A percentile compares a stretch with the other conserved stretches of the same genome.
Conservation (phyloP, 177 flowering plant genomes). For the Telopea speciosissima region DNA sequence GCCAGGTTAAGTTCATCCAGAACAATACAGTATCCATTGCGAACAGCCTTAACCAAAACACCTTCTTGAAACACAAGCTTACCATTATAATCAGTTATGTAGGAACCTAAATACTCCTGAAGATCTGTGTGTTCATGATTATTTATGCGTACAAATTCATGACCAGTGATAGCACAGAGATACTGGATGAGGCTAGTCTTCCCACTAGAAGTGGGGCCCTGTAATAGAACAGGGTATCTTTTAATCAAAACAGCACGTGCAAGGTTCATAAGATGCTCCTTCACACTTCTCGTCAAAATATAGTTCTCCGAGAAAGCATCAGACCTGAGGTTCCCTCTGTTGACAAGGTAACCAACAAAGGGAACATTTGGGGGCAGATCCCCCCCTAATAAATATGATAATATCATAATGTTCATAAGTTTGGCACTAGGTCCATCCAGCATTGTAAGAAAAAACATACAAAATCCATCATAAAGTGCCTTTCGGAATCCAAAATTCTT, state of each 20-base stretch:
- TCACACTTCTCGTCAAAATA: conserved; percentile 64
- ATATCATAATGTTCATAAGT: conserved; percentile 54
- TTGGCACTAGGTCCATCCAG: conserved; percentile 73
- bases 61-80: conserved; percentile 92
- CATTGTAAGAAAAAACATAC: conserved; percentile 82
- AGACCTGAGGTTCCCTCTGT: conserved; percentile 9
- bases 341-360: conserved; percentile 36
- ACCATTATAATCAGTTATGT: conserved; percentile 71
- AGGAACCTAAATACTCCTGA: conserved; percentile 92
- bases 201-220: conserved; percentile 99
- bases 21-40: conserved; percentile 88
- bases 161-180: conserved; percentile 80
- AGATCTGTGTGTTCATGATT: conserved; percentile 98
- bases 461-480: conserved; percentile 90
- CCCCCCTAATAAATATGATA: conserved; percentile 35
- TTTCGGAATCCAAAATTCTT: conserved; percentile 42
- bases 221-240: conserved; percentile 88
- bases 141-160: conserved; percentile 87
- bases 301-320: conserved; percentile 42
- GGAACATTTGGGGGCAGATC: conserved; percentile 30
- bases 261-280: conserved; percentile 60
- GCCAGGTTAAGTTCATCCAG: conserved; percentile 96
- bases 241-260: conserved; percentile 68
- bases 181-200: conserved; percentile 93
- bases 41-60: conserved; percentile 80